Base-by-base conservation (phyloP, 2,329 filamentous ascomycete species). In the Aspergillus sp. region DNA sequence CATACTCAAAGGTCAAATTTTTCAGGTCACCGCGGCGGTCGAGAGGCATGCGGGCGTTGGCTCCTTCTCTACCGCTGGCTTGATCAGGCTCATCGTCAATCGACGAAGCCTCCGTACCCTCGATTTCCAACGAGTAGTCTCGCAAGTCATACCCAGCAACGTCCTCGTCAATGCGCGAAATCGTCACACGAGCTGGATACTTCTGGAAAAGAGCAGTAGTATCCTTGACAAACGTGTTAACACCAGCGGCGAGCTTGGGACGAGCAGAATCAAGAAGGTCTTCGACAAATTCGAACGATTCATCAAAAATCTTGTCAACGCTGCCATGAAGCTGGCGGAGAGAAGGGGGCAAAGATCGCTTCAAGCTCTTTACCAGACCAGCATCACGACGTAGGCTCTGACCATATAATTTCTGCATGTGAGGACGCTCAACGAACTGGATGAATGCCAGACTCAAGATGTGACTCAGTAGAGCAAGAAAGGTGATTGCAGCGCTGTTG, bases 401-500 rank as follows among this genome's bases (percentile, higher is more conserved):
- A 38, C 93, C 91, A 61, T 98, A 98, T 12, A 97, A 79, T 75
- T 95, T 97, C 66, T 95, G 87, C 90, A 98, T 97, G 66, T 98
- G 93, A 9, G 91, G 93, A 50, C 90, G 84, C 69, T 98, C 93
- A 7, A 98, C 86, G 55, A 91, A 86, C 49, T 94, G 87, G 46
- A 98, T 87, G 71, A 96, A 96, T 29, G 76, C 82, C 30, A 97
- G 74, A 1, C 86, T 93, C 43, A 96, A 74, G 30, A 91, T 79
- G 62, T 98, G 93, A 54, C 88, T 89, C 33, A 90, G 68, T 26
- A 96, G 73, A 2, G 93, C 91, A 55, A 97, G 78, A 62, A 89
- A 80, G 64, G 95, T 94, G 54, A 98, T 85, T 4, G 86, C 76
- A 44, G 82, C 80, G 65, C 87, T 96, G 78, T 88, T 90, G 0